These are phyloP conservation scores for Serendipita vermifera DNA, from an alignment of 768 basidiomycete species.

Conservation along the genomic window DNA sequence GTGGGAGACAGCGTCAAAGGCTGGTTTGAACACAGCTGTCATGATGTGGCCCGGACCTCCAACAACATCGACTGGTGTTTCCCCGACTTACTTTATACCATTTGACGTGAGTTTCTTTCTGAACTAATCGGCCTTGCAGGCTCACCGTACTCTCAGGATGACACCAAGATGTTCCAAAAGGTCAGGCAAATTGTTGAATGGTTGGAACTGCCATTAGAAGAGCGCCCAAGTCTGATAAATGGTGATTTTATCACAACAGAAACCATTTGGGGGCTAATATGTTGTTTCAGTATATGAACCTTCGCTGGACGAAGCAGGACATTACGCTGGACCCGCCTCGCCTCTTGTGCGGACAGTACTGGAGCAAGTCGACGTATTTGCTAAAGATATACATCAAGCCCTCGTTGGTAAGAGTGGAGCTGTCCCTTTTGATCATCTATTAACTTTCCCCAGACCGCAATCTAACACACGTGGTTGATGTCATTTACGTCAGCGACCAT, in stretches of 20 bases:
- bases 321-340: slow-evolving; percentile 55
- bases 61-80: slow-evolving; percentile 45
- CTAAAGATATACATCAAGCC: slow-evolving; percentile 49
- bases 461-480: slow-evolving; percentile 68
- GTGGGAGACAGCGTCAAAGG: slow-evolving; percentile 77
- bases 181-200: slow-evolving; percentile 65
- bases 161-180: slow-evolving; percentile 54
- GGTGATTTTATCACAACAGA: slow-evolving; percentile 29
- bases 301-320: slow-evolving; percentile 76
- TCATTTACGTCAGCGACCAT: slow-evolving; percentile 82
- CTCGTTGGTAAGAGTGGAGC: slow-evolving; percentile 24
- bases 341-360: slow-evolving; percentile 56
- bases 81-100: slow-evolving; percentile 64
- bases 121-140: background rate
- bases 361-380: slow-evolving; percentile 55
- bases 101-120: slow-evolving; percentile 42
- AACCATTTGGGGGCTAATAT: slow-evolving; percentile 8
- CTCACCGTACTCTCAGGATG: slow-evolving; percentile 27
- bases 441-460: slow-evolving; percentile 40
- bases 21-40: slow-evolving; percentile 65
- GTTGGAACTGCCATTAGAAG: slow-evolving; percentile 62
- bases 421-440: no score
- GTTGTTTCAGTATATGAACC: slow-evolving; percentile 56
- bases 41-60: slow-evolving; percentile 93
- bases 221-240: slow-evolving; percentile 65